Evolutionary conservation across 495 filamentous ascomycete species (phyloP).

Genomic region (Penicillium crystallinum): DNA sequence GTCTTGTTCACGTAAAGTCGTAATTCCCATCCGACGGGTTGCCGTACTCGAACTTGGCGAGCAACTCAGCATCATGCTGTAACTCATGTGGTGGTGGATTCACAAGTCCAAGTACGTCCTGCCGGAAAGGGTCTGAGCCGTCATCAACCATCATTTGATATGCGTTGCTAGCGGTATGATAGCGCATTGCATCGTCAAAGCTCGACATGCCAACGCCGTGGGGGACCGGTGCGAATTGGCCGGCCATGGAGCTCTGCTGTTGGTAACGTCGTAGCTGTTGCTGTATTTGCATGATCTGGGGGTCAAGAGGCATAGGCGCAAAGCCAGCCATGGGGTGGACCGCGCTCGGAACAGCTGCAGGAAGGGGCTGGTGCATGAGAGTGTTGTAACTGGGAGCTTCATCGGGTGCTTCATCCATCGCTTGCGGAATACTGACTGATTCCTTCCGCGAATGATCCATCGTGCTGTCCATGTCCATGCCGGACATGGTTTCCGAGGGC

Average conservation of each 20-base stretch:
- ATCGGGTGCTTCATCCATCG: conserved; percentile 32
- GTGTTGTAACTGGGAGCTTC: conserved; percentile 30
- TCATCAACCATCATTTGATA: conserved; percentile 47
- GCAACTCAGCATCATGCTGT: conserved; percentile 40
- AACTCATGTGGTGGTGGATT: conserved; percentile 39
- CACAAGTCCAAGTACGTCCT: conserved; percentile 38
- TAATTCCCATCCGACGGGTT: conserved; percentile 37
- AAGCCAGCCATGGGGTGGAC: conserved; percentile 38
- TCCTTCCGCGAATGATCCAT: conserved; percentile 18
- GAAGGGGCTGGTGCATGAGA: conserved; percentile 27
- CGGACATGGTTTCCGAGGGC: conserved; percentile 17
- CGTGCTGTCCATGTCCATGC: conserved; percentile 13
- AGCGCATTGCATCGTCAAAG: conserved; percentile 41
- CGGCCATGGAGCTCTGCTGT: conserved; percentile 33
- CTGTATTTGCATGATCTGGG: conserved; percentile 42
- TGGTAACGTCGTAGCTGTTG: conserved; percentile 37
- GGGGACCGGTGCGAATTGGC: conserved; percentile 28
- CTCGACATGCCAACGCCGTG: conserved; percentile 27
- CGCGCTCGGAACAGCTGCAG: conserved; percentile 23
- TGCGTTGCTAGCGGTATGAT: conserved; percentile 33
- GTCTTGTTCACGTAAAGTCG: conserved; percentile 32
- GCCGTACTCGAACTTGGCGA: conserved; percentile 42
- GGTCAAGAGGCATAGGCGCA: conserved; percentile 39
- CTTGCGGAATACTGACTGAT: conserved; percentile 18
- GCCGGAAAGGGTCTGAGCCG: conserved; percentile 35